Evolutionary conservation across 345 rosid species (phyloP), one percentile per base, ranked within the genome.

Genomic region (Cardamine resedifolia): DNA sequence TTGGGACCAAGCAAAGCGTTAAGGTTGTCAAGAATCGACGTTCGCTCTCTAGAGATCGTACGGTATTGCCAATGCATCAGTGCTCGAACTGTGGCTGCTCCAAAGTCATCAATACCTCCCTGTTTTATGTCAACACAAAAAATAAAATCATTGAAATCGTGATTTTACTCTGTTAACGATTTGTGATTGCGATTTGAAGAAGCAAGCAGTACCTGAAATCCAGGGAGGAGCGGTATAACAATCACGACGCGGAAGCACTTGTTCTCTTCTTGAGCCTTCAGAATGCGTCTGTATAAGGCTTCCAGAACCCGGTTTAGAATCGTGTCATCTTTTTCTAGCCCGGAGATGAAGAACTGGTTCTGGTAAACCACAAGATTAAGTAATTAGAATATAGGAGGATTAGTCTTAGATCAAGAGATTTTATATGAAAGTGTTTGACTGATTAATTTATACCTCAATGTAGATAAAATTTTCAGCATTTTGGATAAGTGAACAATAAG

Each of bases 51-150:
- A 60, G 95, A 89, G 61, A 94, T 86, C 7, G 97, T 82, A 30
- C 96, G 91, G 64, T 91, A 94, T 58, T 91, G 97, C 98, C 98
- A 94, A 81, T 94, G 97, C 85, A 83, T 84, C 60, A 91, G 74
- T 74, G 98, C 96, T 85, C 98, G 82, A 69, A 89, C 96, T 7
- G 98, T 90, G 24, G 98, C 97, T 51, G 97, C 98, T 36, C 97
- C 96, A 5, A 82, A 82, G 56, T 94, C 98, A 81, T 91, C 91
- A 2, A 94, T 50, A 23, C 97, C 98, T 5, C 98, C 98, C 96
- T 92, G 77, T 66, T 64, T 31, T 18, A 52, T 26, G 24, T 3
- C 33, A 65, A 26, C 41, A 73, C n/a, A 53, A 4, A 44, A 55
- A 24, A 7, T 20, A 33, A 19, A n/a, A n/a, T n/a, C n/a, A 23